Evolutionary conservation across 441 rosid species (phyloP).

Genomic region (Populus hybrid): DNA sequence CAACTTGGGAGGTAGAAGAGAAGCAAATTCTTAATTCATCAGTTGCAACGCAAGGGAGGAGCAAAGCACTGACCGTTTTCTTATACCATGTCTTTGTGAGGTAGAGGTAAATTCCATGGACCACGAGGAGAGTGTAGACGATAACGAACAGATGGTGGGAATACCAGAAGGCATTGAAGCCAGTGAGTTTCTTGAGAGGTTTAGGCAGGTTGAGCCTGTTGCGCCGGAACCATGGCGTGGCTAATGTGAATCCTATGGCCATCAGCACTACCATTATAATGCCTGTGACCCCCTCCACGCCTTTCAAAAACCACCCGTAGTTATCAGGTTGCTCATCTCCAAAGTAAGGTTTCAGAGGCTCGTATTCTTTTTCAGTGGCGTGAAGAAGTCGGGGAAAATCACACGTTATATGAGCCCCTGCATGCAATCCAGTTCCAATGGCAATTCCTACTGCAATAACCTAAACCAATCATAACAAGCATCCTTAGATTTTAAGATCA

Average conservation of each 20-base stretch:
- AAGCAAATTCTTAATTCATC: not conserved
- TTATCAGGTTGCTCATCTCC: slow-evolving; percentile 54
- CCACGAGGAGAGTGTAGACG: slow-evolving; percentile 74
- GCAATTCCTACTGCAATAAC: slow-evolving; percentile 63
- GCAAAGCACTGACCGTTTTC: slow-evolving; percentile 52
- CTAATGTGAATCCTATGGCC: slow-evolving; percentile 81
- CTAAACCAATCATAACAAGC: slow-evolving; percentile 6
- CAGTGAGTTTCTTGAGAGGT: slow-evolving; percentile 64
- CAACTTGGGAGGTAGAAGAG: not conserved
- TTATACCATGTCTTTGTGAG: slow-evolving; percentile 72
- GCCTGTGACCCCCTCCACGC: slow-evolving; percentile 78
- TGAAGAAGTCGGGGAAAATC: slow-evolving; percentile 69
- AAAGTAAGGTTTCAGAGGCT: slow-evolving; percentile 55
- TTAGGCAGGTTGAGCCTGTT: slow-evolving; percentile 68
- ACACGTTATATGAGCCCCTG: slow-evolving; percentile 62
- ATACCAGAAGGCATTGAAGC: slow-evolving; percentile 95
- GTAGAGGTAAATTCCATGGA: slow-evolving; percentile 72
- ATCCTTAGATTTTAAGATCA: not conserved
- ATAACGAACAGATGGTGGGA: slow-evolving; percentile 77
- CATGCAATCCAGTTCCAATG: slow-evolving; percentile 70
- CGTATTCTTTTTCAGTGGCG: slow-evolving; percentile 61
- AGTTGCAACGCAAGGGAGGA: not conserved
- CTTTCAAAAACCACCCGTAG: slow-evolving; percentile 77
- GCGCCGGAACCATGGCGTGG: slow-evolving; percentile 88
- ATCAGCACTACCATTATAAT: slow-evolving; percentile 70